A percentile compares a stretch with the other conserved stretches of the same genome.
Evolutionary conservation across 73 alveolate species (phyloP).

Genomic region (Paramecium bursaria): DNA sequence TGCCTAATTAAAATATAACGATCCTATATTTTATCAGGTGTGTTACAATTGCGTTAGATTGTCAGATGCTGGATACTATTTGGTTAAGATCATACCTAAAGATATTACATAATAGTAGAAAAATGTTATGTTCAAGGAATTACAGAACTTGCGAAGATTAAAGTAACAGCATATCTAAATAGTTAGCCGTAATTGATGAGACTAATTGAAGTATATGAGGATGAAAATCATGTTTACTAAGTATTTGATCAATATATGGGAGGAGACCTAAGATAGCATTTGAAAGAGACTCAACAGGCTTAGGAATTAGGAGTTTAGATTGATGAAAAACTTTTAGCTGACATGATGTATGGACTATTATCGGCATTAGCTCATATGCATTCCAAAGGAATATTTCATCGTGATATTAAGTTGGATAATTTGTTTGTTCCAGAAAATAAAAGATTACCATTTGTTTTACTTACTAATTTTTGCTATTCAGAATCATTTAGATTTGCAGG

Average conservation of each 20-base stretch:
- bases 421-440: slow-evolving; percentile 76
- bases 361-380: slow-evolving; percentile 61
- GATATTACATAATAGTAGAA: slow-evolving; percentile 12
- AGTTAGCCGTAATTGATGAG: slow-evolving; percentile 57
- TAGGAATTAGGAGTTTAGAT: slow-evolving; percentile 33
- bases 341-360: slow-evolving; percentile 54
- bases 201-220: slow-evolving; percentile 54
- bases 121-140: slow-evolving; percentile 44
- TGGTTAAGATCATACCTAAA: slow-evolving; percentile 43
- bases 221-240: slow-evolving; percentile 24
- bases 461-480: slow-evolving; percentile 78
- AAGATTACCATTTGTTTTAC: slow-evolving; percentile 76
- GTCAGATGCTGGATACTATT: slow-evolving; percentile 46
- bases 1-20: slow-evolving; percentile 43
- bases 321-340: slow-evolving; percentile 42
- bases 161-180: background rate
- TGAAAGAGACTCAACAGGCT: slow-evolving; percentile 44
- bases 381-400: slow-evolving; percentile 77
- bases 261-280: slow-evolving; percentile 53
- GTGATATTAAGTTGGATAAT: slow-evolving; percentile 87
- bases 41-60: slow-evolving; percentile 47
- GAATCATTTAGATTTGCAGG: slow-evolving; percentile 64
- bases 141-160: slow-evolving; percentile 43
- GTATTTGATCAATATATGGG: slow-evolving; percentile 62
- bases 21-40: slow-evolving; percentile 43